These are phyloP conservation scores for Lophiostoma macrostomum DNA, from an alignment of 495 filamentous ascomycete species.

Conservation along the genomic window DNA sequence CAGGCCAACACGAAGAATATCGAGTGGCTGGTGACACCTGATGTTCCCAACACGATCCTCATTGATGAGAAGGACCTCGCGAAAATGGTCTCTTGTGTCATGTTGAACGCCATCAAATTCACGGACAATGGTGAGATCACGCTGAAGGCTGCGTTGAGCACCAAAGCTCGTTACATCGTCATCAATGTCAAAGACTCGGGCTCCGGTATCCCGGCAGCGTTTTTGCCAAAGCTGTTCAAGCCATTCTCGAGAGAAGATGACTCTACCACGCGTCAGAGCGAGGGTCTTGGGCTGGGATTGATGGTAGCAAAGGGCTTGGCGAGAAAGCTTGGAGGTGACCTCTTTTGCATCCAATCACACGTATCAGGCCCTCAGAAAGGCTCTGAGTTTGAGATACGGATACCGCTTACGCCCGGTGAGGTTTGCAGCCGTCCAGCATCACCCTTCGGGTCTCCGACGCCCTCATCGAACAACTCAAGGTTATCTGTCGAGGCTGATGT, in stretches of 20 bases:
- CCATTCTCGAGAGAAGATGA: constrained; percentile 71
- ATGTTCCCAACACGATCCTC: constrained; percentile 63
- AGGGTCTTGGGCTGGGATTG: constrained; percentile 71
- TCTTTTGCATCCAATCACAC: constrained; percentile 65
- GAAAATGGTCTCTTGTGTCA: constrained; percentile 70
- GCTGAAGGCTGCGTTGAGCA: constrained; percentile 53
- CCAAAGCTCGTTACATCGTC: constrained; percentile 53
- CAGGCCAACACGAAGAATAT: constrained; percentile 58
- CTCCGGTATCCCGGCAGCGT: constrained; percentile 67
- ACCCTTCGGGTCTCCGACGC: constrained; percentile 39
- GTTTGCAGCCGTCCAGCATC: constrained; percentile 38
- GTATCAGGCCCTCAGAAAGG: constrained; percentile 65
- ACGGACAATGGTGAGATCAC: constrained; percentile 67
- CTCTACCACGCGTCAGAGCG: constrained; percentile 67
- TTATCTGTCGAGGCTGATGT: constrained; percentile 16
- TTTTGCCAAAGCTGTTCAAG: constrained; percentile 70
- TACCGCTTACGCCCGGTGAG: constrained; percentile 57
- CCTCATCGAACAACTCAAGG: constrained; percentile 30
- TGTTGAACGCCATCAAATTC: constrained; percentile 79
- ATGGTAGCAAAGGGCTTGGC: constrained; percentile 75
- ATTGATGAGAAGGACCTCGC: constrained; percentile 71
- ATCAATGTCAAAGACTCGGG: constrained; percentile 68
- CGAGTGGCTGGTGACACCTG: constrained; percentile 63
- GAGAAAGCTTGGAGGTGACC: constrained; percentile 71
- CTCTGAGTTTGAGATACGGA: constrained; percentile 70